Evolutionary conservation across 768 basidiomycete genomes (phyloP).

Genomic region (Serendipita indica): DNA sequence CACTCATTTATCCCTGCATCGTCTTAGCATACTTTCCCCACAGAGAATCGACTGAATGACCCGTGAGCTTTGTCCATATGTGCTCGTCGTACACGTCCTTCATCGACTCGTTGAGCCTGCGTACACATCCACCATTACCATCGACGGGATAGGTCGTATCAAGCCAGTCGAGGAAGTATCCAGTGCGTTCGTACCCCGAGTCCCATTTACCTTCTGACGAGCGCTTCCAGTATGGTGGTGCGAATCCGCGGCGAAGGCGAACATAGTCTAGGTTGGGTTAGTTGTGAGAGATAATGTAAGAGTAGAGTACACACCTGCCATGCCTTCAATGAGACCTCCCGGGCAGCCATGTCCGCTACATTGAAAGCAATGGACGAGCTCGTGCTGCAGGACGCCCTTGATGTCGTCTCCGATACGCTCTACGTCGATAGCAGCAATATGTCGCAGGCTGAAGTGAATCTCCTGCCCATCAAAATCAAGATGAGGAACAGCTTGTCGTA

Average conservation of each 20-base stretch:
- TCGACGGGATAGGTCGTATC: conserved; percentile 25
- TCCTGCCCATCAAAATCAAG: conserved; percentile 24
- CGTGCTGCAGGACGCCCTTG: conserved; percentile 53
- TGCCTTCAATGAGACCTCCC: conserved; percentile 60
- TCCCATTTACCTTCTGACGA: conserved; percentile 44
- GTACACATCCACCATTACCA: conserved; percentile 39
- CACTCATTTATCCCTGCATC: not conserved
- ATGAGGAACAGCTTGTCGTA: too few relatives aligned
- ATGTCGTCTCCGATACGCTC: conserved; percentile 43
- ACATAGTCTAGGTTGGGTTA: conserved; percentile 42
- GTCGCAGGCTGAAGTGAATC: conserved; percentile 55
- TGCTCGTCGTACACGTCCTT: conserved; percentile 35
- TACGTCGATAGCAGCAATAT: conserved; percentile 31
- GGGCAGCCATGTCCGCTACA: conserved; percentile 48
- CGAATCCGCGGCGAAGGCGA: conserved; percentile 40
- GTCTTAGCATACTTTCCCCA: conserved; percentile 37
- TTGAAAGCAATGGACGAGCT: conserved; percentile 70
- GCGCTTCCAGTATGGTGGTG: conserved; percentile 57
- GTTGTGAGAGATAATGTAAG: not conserved
- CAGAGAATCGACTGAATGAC: conserved; percentile 36
- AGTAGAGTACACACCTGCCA: conserved; percentile 41
- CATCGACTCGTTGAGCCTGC: conserved; percentile 42
- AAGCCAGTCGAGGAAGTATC: conserved; percentile 58
- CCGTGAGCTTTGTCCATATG: conserved; percentile 40
- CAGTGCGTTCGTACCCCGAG: conserved; percentile 59